Evolutionary conservation across 1,284 basidiomycete genomes (phyloP), one percentile per base, ranked within the genome.

Genomic region (Cutaneotrichosporon spelunceum): DNA sequence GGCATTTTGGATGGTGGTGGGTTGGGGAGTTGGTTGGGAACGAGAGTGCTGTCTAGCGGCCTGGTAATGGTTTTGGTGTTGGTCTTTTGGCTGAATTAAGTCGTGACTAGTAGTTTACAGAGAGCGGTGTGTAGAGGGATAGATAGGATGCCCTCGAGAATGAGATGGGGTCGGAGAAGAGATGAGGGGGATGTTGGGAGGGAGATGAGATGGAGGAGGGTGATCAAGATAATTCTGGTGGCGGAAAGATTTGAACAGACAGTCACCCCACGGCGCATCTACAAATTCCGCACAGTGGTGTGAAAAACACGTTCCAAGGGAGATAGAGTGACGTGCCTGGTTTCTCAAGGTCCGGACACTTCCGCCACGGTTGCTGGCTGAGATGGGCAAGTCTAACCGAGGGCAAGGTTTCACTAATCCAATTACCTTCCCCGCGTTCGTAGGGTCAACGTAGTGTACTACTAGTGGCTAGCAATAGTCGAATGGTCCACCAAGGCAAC

Each of bases 1-100:
- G 63, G 63, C 63, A 65, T 65, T 10, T 14, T 58, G 49, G n/a
- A 10, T 9, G 27, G 2, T 1, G 33, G 36, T 13, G 39, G 39
- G 39, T 16, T 19, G 16, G 39, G 16, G 14, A 7, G 34, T 7
- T 10, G 34, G 39, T 16, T 16, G 36, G 16, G 36, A 39, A 24
- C 13, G 23, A 26, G 45, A 48, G 26, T 24, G 45, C 45, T 27
- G 45, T 48, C 45, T 27, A 27, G 26, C n/a, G 21, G 45, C 21
- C 13, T 48, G 23, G 21, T 11, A 24, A 48, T 13, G 2, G 13
- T 52, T 52, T 52, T n/a, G 33, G 14, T 52, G 26, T 52, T 52
- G 49, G 34, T 34, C 29, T 53, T 29, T 33, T 21, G 50, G 9
- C 14, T 19, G 33, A 2, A 21, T 29, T 55, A 44, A 19, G 26